Evolutionary conservation across 2,329 filamentous ascomycete genomes (phyloP).

Genomic region (Phialophora expanda): DNA sequence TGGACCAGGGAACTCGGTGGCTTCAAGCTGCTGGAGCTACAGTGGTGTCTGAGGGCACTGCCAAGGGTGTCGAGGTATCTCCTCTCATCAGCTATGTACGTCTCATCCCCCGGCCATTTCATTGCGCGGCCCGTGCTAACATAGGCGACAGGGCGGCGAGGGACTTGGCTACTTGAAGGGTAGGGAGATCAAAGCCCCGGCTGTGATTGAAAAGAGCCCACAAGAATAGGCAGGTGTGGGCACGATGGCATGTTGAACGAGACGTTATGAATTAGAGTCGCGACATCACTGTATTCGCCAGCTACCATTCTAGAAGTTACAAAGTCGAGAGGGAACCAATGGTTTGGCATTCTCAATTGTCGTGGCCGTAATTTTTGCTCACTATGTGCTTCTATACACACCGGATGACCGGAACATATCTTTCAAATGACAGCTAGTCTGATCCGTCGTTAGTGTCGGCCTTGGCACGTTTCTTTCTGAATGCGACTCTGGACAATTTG

Average conservation of each 20-base stretch:
- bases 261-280: constrained; percentile 7
- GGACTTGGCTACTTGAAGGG: constrained; percentile 66
- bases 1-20: constrained; percentile 89
- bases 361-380: no score
- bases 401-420: not conserved
- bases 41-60: constrained; percentile 68
- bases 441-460: not conserved
- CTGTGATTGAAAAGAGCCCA: constrained; percentile 65
- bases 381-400: not conserved
- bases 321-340: not conserved
- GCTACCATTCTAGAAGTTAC: not conserved
- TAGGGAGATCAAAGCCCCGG: constrained; percentile 66
- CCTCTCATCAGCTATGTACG: constrained; percentile 94
- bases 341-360: no score
- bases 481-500: constrained; percentile 18
- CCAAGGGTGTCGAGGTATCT: constrained; percentile 82
- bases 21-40: constrained; percentile 75
- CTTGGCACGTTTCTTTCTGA: constrained; percentile 19
- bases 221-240: constrained; percentile 9
- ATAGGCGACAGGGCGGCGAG: constrained; percentile 60
- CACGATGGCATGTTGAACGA: not conserved
- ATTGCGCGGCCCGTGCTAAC: constrained; percentile 23
- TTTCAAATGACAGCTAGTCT: constrained; percentile 4
- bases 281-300: constrained; percentile 1
- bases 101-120: constrained; percentile 41